Evolutionary conservation across 2,329 filamentous ascomycete species (phyloP).

Genomic region (Aplosporella prunicola): DNA sequence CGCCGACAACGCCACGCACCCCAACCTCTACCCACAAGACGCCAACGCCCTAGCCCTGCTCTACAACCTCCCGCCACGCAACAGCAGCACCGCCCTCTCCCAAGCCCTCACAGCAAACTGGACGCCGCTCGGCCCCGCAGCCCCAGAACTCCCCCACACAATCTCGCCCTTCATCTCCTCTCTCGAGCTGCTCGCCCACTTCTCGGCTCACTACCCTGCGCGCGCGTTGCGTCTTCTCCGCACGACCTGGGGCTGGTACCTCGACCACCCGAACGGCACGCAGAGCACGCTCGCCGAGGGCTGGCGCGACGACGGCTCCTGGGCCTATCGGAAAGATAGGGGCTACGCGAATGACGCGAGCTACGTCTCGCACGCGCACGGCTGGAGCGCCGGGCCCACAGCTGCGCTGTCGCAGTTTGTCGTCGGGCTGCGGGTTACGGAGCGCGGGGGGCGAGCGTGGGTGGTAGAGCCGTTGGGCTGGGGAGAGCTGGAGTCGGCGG

Average conservation of each 20-base stretch:
- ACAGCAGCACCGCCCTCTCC: neutral
- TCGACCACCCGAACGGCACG: neutral
- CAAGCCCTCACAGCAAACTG: conserved; percentile 15
- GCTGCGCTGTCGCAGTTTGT: conserved; percentile 31
- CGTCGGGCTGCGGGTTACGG: conserved; percentile 35
- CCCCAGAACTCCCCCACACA: neutral
- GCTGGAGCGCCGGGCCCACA: conserved; percentile 31
- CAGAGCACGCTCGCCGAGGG: neutral
- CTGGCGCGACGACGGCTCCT: too few species aligned
- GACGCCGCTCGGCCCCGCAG: neutral
- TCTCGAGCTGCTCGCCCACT: conserved; percentile 1
- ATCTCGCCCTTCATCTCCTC: neutral
- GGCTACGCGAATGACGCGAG: too few species aligned
- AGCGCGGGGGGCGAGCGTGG: conserved; percentile 34
- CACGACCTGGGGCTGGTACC: neutral
- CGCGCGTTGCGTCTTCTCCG: neutral
- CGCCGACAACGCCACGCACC: conserved; percentile 29
- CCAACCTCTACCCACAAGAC: conserved; percentile 19
- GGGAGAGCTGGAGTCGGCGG: conserved; percentile 33
- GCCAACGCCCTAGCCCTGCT: conserved; percentile 17
- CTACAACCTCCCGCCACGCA: conserved; percentile 20
- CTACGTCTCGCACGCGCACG: conserved; percentile 34
- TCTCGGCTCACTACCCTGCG: neutral
- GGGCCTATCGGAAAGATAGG: too few species aligned
- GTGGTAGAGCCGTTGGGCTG: conserved; percentile 35